Evolutionary conservation across 441 rosid species (phyloP).

Genomic region (Geranium incanum): DNA sequence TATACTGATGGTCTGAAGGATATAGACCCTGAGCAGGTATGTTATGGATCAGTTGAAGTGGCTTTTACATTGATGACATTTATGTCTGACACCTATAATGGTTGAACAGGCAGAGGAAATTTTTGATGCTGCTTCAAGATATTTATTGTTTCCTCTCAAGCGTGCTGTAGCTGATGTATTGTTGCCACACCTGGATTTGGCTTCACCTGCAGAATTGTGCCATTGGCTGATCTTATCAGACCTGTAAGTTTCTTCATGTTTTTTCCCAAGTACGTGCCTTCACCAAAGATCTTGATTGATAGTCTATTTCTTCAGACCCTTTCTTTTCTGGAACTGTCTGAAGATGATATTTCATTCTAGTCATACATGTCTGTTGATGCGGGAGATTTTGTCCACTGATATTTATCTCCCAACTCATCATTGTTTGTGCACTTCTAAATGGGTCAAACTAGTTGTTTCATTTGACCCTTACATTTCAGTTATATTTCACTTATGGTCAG

Average conservation of each 20-base stretch:
- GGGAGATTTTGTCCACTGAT: neutral
- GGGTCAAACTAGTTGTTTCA: neutral
- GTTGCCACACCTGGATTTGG: slow-evolving; percentile 72
- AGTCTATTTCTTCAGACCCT: neutral
- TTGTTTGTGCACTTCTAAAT: neutral
- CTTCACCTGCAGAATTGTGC: slow-evolving; percentile 74
- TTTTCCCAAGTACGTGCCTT: neutral
- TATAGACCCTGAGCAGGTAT: slow-evolving; percentile 66
- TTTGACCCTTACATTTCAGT: neutral
- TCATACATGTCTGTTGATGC: neutral
- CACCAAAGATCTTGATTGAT: slow-evolving; percentile 13
- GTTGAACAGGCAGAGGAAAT: slow-evolving; percentile 77
- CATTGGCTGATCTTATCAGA: slow-evolving; percentile 85
- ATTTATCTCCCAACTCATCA: neutral
- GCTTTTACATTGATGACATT: slow-evolving; percentile 8
- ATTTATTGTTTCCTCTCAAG: slow-evolving; percentile 81
- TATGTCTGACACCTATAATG: slow-evolving; percentile 14
- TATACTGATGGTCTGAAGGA: slow-evolving; percentile 86
- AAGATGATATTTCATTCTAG: neutral
- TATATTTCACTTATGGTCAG: neutral
- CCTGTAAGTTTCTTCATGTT: slow-evolving; percentile 43
- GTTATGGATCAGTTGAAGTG: slow-evolving; percentile 9
- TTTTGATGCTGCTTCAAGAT: slow-evolving; percentile 95
- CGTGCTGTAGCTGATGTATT: slow-evolving; percentile 92
- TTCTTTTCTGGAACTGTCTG: neutral